Conservation (phyloP, 805 yeast genomes). For the Zygosaccharomyces siamensis region DNA sequence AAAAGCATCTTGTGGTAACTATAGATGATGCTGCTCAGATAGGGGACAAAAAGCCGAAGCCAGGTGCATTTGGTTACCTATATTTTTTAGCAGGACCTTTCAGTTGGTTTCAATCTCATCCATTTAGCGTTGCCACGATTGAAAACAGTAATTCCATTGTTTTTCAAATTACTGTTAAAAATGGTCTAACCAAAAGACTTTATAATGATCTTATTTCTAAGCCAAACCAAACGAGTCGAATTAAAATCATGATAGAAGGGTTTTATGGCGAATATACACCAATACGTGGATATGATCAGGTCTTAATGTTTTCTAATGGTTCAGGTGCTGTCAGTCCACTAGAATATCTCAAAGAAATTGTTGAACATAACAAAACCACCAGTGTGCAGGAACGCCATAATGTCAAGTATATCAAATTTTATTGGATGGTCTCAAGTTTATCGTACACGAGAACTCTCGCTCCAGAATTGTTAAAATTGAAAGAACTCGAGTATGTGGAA, state of each 20-base stretch:
- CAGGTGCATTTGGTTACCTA: conserved; percentile 54
- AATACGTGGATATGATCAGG: conserved; percentile 35
- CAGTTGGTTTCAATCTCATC: conserved; percentile 51
- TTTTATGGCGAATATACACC: conserved; percentile 50
- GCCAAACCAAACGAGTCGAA: conserved; percentile 34
- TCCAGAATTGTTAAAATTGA: conserved; percentile 35
- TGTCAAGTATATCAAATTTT: conserved; percentile 37
- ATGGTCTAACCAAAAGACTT: conserved; percentile 49
- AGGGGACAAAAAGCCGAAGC: conserved; percentile 38
- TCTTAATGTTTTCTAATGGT: conserved; percentile 46
- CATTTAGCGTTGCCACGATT: conserved; percentile 52
- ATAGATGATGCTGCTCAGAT: conserved; percentile 9
- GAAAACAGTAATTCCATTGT: conserved; percentile 11
- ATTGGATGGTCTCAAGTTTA: conserved; percentile 59
- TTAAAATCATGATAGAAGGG: conserved; percentile 49
- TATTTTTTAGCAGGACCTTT: conserved; percentile 38
- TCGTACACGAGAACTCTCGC: conserved; percentile 45
- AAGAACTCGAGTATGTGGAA: conserved; percentile 11
- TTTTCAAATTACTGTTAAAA: conserved; percentile 39
- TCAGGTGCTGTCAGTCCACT: conserved; percentile 49
- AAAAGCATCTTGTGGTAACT: conserved; percentile 38
- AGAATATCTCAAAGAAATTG: conserved; percentile 30
- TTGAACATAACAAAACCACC: conserved; percentile 8
- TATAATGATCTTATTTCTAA: conserved; percentile 31
- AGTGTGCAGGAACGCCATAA: neutral